These are phyloP conservation scores for Toxicodendron radicans DNA, from an alignment of 345 rosid genomes.

Conservation along the genomic window DNA sequence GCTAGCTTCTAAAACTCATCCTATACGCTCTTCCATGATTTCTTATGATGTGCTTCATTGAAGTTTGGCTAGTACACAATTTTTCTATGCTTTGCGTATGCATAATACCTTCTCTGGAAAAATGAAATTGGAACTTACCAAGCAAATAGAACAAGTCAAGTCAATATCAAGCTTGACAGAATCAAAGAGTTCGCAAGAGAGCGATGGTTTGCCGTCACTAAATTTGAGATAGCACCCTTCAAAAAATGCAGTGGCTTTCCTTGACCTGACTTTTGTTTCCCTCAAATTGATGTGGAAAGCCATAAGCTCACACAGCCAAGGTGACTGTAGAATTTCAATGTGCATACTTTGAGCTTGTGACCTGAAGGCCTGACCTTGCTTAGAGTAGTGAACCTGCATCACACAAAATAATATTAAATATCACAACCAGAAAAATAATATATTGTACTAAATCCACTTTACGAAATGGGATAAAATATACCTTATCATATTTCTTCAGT, in stretches of 20 bases:
- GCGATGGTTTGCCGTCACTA: conserved; percentile 69
- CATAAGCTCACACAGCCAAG: conserved; percentile 92
- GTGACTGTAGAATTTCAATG: conserved; percentile 88
- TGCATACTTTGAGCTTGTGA: conserved; percentile 82
- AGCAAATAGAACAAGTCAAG: conserved; percentile 88
- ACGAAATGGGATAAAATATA: conserved; percentile 12
- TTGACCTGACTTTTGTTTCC: conserved; percentile 47
- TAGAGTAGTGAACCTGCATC: conserved; percentile 77
- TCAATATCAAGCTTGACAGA: conserved; percentile 79
- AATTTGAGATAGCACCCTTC: conserved; percentile 62
- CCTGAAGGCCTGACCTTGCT: conserved; percentile 92
- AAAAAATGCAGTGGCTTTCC: conserved; percentile 50
- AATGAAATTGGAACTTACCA: conserved; percentile 55
- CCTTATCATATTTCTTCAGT: conserved; percentile 96
- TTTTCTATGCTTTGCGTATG: neutral
- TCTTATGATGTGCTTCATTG: neutral
- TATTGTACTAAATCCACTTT: neutral
- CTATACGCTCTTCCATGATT: neutral
- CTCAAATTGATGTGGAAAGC: conserved; percentile 87
- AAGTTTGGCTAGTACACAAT: neutral
- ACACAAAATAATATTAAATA: neutral
- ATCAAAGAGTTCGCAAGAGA: conserved; percentile 76
- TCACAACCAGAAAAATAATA: neutral
- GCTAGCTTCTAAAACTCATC: neutral
- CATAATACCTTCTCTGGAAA: neutral